These are phyloP conservation scores for Fusarium nelsonii DNA, from an alignment of 2,329 filamentous ascomycete genomes.

Conservation along the genomic window DNA sequence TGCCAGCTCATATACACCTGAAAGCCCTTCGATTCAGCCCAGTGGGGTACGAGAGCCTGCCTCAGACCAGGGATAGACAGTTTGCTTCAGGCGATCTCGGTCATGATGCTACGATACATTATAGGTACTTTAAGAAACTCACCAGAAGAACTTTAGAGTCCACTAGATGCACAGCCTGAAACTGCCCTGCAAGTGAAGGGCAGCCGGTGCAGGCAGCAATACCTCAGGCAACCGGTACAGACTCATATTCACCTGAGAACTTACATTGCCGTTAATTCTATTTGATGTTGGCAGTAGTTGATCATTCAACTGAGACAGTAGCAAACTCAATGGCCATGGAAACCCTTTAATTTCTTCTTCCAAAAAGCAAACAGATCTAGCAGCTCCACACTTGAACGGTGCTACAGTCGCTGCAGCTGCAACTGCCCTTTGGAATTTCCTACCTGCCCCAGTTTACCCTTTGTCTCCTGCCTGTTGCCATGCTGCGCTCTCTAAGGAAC, in stretches of 20 bases:
- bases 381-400: neutral
- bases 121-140: neutral
- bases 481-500: conserved; percentile 47
- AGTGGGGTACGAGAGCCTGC: neutral
- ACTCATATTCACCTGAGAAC: neutral
- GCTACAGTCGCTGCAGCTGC: neutral
- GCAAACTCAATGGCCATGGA: neutral
- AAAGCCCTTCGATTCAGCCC: conserved; percentile 7
- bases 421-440: neutral
- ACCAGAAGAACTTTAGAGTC: neutral
- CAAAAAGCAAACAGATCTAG: neutral
- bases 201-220: neutral
- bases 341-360: neutral
- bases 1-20: neutral
- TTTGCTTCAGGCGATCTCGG: neutral
- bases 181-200: neutral
- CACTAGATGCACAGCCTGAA: neutral
- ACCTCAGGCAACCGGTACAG: conserved; percentile 2
- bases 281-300: neutral
- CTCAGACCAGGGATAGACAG: neutral
- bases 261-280: neutral
- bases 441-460: neutral
- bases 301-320: neutral
- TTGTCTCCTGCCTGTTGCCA: conserved; percentile 12
- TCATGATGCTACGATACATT: neutral